Percentiles rank a stretch among this genome's conserved stretches.
phyloP scores from a whole-genome alignment of 2,329 filamentous ascomycete genomes.

The Sphaceloma murrayae region DNA sequence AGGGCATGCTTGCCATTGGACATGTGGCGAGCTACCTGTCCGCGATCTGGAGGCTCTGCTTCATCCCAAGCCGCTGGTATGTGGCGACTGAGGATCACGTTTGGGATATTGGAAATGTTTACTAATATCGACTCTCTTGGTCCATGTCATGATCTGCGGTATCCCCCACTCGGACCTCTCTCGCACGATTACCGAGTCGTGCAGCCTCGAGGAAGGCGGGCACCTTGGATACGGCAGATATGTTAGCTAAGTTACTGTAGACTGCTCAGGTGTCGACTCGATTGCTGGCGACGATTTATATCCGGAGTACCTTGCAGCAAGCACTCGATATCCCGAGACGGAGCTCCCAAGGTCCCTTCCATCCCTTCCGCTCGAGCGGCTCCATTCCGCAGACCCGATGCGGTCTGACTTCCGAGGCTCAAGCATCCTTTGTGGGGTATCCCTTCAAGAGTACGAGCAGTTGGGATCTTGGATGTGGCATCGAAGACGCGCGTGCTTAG shows the following conservation, averaged over 20 bases:
- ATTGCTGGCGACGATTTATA: too few species aligned
- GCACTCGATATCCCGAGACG: too few species aligned
- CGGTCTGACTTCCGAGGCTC: neutral
- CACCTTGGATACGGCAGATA: too few species aligned
- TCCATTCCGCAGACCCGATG: neutral
- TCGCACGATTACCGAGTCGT: conserved; percentile 11
- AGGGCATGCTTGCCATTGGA: neutral
- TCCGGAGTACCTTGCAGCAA: too few species aligned
- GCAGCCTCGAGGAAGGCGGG: neutral
- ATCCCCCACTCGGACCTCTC: neutral
- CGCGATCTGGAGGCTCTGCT: too few species aligned
- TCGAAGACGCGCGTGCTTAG: too few species aligned
- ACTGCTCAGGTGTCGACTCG: too few species aligned
- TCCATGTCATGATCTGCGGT: conserved; percentile 3
- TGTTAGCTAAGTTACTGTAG: too few species aligned
- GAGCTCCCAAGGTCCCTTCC: neutral
- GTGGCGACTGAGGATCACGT: neutral
- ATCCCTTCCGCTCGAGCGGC: neutral
- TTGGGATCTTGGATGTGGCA: too few species aligned
- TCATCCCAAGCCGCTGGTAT: too few species aligned
- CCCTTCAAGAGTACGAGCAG: too few species aligned
- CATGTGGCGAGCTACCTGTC: neutral
- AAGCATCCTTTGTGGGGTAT: neutral
- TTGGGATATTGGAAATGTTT: conserved; percentile 2
- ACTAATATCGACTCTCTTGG: conserved; percentile 2